Percentiles rank a stretch among this genome's conserved stretches.
Conservation (phyloP, 1,284 basidiomycete genomes). For the Cutaneotrichosporon sp. region DNA sequence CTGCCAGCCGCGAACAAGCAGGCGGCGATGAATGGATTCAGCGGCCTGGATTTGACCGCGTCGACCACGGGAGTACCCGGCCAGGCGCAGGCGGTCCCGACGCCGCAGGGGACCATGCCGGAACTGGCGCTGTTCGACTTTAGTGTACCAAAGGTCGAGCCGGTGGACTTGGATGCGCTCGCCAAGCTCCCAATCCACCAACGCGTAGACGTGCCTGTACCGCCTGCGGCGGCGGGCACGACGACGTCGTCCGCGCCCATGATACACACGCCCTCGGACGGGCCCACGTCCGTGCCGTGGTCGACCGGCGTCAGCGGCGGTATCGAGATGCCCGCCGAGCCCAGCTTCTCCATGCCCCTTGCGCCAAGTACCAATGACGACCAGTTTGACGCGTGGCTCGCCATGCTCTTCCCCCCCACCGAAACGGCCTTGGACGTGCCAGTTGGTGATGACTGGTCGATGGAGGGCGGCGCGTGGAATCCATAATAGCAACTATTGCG, state of each 20-base stretch:
- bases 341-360: not conserved
- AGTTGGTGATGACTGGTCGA: not conserved
- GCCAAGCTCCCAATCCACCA: not conserved
- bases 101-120: not conserved
- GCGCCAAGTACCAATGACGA: conserved; percentile 7
- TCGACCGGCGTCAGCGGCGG: not conserved
- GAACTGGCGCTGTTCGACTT: not conserved
- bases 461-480: not conserved
- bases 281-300: not conserved
- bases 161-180: not conserved
- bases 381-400: conserved; percentile 15
- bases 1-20: not conserved
- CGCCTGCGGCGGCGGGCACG: not conserved
- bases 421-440: not conserved
- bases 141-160: not conserved
- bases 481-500: not conserved
- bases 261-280: not conserved
- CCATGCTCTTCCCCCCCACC: conserved; percentile 11
- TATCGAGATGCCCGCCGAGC: not conserved
- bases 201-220: not conserved
- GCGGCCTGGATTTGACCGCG: too few species aligned
- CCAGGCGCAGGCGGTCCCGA: too few species aligned
- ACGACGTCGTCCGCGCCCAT: not conserved
- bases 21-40: not conserved
- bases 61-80: too few species aligned